These are phyloP conservation scores for Umbelopsis sp. DNA, from an alignment of 371 early-diverging fungal genomes.

Conservation along the genomic window DNA sequence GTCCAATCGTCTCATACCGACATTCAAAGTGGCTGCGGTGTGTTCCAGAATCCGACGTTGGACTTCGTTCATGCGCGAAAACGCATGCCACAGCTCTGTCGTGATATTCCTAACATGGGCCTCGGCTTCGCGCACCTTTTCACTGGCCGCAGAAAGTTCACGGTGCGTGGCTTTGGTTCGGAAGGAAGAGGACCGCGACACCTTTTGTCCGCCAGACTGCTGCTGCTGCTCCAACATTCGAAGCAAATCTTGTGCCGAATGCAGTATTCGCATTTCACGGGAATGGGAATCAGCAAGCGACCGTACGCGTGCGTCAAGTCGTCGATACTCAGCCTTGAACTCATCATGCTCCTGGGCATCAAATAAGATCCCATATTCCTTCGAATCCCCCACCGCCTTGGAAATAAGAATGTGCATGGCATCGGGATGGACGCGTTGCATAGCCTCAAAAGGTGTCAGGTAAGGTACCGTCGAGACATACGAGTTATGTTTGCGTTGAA, in stretches of 20 bases:
- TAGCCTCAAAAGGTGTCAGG: constrained; percentile 1
- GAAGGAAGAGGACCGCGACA: background rate
- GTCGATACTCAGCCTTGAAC: background rate
- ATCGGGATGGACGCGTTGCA: background rate
- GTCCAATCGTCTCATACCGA: constrained; percentile 21
- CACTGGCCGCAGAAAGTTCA: constrained; percentile 1
- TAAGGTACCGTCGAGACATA: constrained; percentile 2
- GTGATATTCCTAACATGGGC: constrained; percentile 6
- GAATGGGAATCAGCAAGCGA: background rate
- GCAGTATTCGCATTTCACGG: constrained; percentile 15
- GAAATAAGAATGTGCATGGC: constrained; percentile 15
- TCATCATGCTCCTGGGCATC: background rate
- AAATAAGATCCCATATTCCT: constrained; percentile 13
- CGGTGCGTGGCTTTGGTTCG: background rate
- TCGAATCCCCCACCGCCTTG: constrained; percentile 5
- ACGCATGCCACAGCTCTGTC: constrained; percentile 20
- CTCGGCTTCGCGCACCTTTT: constrained; percentile 16
- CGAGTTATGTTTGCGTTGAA: constrained; percentile 7
- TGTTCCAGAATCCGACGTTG: constrained; percentile 19
- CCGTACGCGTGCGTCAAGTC: background rate
- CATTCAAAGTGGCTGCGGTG: constrained; percentile 15
- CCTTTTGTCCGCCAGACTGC: background rate
- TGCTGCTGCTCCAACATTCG: constrained; percentile 16
- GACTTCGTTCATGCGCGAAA: constrained; percentile 15
- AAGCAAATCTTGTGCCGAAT: constrained; percentile 19